Evolutionary conservation across 225 moss, liverwort and hornwort species (phyloP).

Genomic region (Pseudisothecium myosuroides): DNA sequence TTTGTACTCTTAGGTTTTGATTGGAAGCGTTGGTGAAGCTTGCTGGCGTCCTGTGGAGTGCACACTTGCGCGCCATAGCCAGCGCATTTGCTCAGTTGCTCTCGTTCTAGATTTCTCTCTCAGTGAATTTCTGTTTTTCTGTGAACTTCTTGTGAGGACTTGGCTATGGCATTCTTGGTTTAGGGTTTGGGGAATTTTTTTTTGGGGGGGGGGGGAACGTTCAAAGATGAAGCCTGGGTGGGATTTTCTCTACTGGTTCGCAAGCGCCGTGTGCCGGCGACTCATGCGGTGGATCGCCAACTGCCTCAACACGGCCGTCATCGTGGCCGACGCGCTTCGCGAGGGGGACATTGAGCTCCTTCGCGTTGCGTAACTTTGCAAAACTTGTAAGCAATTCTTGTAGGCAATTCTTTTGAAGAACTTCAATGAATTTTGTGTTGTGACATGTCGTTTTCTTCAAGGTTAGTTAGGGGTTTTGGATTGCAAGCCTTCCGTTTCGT

Average conservation of each 20-base stretch:
- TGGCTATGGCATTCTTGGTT: background rate
- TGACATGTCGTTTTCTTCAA: background rate
- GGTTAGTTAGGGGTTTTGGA: background rate
- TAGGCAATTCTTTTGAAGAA: background rate
- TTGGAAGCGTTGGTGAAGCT: background rate
- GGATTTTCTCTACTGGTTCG: constrained; percentile 37
- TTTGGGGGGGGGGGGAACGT: accelerated
- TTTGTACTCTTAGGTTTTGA: background rate
- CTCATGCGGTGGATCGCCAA: constrained; percentile 38
- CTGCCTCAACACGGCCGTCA: constrained; percentile 38
- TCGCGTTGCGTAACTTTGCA: constrained; percentile 11
- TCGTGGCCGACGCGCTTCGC: constrained; percentile 43
- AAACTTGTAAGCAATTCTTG: background rate
- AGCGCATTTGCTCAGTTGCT: background rate
- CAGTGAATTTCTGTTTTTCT: background rate
- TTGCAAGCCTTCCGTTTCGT: background rate
- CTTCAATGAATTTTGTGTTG: background rate
- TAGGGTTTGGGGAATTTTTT: background rate
- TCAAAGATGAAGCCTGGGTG: constrained; percentile 35
- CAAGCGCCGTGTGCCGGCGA: constrained; percentile 19
- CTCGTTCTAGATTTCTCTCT: background rate
- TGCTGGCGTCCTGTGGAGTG: background rate
- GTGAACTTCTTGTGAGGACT: too few species aligned
- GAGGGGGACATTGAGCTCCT: constrained; percentile 50
- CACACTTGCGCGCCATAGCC: background rate